These are phyloP conservation scores for Linnemannia hyalina DNA, from an alignment of 192 early-diverging fungal species.

Conservation along the genomic window DNA sequence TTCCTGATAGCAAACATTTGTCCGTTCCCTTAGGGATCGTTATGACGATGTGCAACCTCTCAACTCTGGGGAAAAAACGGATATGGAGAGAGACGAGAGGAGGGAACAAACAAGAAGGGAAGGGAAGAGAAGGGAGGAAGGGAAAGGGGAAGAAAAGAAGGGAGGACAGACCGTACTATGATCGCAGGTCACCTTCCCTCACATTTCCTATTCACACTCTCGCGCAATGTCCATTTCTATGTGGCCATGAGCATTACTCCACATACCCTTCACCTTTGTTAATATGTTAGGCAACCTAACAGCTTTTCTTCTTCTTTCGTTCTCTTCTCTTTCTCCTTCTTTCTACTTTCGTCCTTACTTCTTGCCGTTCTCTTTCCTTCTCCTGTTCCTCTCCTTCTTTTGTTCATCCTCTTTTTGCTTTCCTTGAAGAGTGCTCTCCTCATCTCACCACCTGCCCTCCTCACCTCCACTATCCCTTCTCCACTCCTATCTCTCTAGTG, in stretches of 20 bases:
- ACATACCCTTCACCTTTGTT: not conserved
- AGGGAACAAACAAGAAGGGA: not conserved
- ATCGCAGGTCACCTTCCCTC: not conserved
- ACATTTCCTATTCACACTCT: not conserved
- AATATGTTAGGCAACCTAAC: not conserved
- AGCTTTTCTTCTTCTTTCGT: not conserved
- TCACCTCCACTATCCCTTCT: not conserved
- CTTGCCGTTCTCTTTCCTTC: not conserved
- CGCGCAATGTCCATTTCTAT: not conserved
- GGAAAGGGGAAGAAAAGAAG: not conserved
- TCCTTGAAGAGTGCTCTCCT: not conserved
- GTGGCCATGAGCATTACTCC: not conserved
- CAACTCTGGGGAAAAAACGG: constrained; percentile 43
- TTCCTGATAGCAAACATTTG: constrained; percentile 13
- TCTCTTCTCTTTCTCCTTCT: not conserved
- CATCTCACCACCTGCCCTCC: not conserved
- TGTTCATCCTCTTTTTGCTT: not conserved
- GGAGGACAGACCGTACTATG: constrained; percentile 28
- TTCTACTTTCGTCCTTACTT: not conserved
- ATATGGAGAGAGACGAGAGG: constrained; percentile 15
- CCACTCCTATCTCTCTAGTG: not conserved
- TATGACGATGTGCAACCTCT: constrained; percentile 42
- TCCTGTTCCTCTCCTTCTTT: not conserved
- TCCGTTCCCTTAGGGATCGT: constrained; percentile 39
- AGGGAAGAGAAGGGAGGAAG: constrained; percentile 1